phyloP scores from a whole-genome alignment of 163 green algal species.

The Scenedesmus sp. region DNA sequence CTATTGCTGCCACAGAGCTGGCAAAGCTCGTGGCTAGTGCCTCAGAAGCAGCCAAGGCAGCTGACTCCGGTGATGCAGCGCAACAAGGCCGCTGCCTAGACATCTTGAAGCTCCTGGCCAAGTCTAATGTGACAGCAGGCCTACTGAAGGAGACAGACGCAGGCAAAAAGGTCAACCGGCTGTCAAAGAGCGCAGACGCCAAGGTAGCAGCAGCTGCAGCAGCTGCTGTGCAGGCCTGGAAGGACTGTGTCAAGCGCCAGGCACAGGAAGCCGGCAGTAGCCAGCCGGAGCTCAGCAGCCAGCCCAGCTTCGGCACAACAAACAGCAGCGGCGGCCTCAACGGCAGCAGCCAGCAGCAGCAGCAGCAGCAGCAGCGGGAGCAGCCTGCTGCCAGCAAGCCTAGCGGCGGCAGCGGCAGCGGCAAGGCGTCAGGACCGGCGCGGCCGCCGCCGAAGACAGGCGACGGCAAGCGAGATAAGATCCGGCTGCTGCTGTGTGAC shows the following conservation, averaged over 20 bases:
- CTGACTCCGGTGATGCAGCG: slow-evolving; percentile 61
- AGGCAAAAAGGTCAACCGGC: slow-evolving; percentile 83
- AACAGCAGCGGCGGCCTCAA: neutral
- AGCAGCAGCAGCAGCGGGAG: slow-evolving; percentile 2
- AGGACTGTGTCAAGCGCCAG: slow-evolving; percentile 74
- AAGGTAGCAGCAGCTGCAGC: slow-evolving; percentile 69
- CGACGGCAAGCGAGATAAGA: slow-evolving; percentile 80
- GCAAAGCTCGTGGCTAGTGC: slow-evolving; percentile 67
- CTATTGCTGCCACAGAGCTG: slow-evolving; percentile 57
- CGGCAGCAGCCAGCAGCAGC: neutral
- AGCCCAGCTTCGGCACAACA: slow-evolving; percentile 28
- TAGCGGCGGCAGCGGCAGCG: slow-evolving; percentile 26
- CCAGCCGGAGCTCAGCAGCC: slow-evolving; percentile 29
- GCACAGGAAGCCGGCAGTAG: slow-evolving; percentile 34
- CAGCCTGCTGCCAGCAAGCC: neutral
- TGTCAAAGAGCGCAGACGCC: slow-evolving; percentile 75
- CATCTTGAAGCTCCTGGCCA: slow-evolving; percentile 63
- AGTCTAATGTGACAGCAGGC: slow-evolving; percentile 70
- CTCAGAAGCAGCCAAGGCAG: slow-evolving; percentile 39
- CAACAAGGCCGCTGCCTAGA: slow-evolving; percentile 70
- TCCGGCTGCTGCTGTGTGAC: slow-evolving; percentile 73
- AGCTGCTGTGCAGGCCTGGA: slow-evolving; percentile 82
- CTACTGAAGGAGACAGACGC: slow-evolving; percentile 83
- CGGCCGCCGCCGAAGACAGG: slow-evolving; percentile 13
- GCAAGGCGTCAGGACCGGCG: neutral